Evolutionary conservation across 176 grass and related monocot genomes (phyloP).

Genomic region (Bonia amplexicaulis): DNA sequence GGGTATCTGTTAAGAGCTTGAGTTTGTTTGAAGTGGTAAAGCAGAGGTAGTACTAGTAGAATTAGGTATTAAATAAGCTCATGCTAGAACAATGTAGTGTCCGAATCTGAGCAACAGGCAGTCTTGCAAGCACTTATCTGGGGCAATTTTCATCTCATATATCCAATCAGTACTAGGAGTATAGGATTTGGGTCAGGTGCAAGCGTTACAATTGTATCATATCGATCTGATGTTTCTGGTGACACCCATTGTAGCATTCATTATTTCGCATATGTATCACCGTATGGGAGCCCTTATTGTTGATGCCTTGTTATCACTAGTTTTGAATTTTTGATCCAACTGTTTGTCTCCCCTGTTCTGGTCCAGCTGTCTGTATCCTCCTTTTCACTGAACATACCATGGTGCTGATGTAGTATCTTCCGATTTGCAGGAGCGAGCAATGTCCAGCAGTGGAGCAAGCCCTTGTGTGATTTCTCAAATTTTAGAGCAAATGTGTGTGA

Average conservation of each 20-base stretch:
- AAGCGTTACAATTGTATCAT: background rate
- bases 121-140: background rate
- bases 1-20: background rate
- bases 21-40: background rate
- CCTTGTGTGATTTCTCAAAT: conserved; percentile 50
- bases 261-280: background rate
- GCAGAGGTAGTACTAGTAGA: background rate
- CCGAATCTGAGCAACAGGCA: background rate
- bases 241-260: background rate
- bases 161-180: background rate
- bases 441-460: conserved; percentile 30
- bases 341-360: background rate
- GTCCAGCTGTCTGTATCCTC: background rate
- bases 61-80: background rate
- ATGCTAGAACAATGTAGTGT: background rate
- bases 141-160: background rate
- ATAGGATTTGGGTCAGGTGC: background rate
- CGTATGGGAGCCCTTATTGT: background rate
- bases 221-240: background rate
- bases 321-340: background rate
- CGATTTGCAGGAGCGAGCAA: background rate
- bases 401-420: conserved; percentile 9
- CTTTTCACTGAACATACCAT: background rate
- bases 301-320: background rate
- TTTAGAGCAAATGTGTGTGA: conserved; percentile 55